phyloP scores from a whole-genome alignment of 192 early-diverging fungal genomes.

The Piromyces finnis region DNA sequence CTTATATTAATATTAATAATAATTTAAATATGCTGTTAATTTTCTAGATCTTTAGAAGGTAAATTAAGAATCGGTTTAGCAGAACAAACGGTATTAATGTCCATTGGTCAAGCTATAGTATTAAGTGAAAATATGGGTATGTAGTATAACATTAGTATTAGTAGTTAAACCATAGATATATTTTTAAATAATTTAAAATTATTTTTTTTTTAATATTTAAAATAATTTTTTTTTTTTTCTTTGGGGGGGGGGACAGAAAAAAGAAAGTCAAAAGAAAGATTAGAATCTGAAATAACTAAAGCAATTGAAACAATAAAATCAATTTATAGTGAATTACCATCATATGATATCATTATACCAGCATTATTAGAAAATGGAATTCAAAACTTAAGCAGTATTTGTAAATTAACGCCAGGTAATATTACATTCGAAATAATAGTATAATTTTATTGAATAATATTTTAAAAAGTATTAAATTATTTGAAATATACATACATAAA shows the following conservation, averaged over 20 bases:
- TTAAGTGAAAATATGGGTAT: conserved; percentile 14
- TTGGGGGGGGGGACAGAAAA: no score
- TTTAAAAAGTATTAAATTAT: no score
- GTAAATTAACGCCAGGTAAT: conserved; percentile 77
- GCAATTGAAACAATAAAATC: conserved; percentile 36
- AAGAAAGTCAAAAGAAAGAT: conserved; percentile 16
- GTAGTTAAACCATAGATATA: conserved; percentile 11
- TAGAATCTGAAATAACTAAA: conserved; percentile 19
- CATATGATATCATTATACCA: conserved; percentile 81
- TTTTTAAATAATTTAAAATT: conserved; percentile 9
- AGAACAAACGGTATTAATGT: conserved; percentile 73
- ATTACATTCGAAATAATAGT: no score
- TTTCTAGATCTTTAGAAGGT: conserved; percentile 61
- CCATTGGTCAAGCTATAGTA: conserved; percentile 72
- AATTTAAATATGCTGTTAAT: no score
- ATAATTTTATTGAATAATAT: no score
- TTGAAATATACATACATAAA: no score
- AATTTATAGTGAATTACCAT: conserved; percentile 71
- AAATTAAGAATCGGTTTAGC: conserved; percentile 93
- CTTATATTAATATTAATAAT: no score
- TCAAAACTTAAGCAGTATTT: conserved; percentile 42
- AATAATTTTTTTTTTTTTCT: no score
- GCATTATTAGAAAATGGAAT: conserved; percentile 62
- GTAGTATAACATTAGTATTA: background rate
- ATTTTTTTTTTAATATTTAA: background rate